phyloP scores from a whole-genome alignment of 2,329 filamentous ascomycete species.

The Stemphylium vesicarium region DNA sequence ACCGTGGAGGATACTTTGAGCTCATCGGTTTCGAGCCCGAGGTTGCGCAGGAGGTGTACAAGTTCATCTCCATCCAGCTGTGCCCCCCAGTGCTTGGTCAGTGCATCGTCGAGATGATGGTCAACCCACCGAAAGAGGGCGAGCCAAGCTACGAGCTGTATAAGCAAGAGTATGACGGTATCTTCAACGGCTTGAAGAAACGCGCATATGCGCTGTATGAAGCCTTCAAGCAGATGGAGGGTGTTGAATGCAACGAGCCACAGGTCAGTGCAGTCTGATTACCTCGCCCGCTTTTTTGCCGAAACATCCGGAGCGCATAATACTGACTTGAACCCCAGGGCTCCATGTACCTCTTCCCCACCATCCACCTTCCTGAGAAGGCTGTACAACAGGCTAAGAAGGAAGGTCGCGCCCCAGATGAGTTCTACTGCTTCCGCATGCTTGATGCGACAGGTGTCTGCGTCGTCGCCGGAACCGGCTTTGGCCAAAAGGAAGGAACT shows the following conservation, averaged over 20 bases:
- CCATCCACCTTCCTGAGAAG: slow-evolving; percentile 78
- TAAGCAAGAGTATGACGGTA: slow-evolving; percentile 80
- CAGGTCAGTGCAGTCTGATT: slow-evolving; percentile 56
- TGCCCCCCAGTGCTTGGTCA: slow-evolving; percentile 95
- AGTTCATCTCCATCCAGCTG: slow-evolving; percentile 96
- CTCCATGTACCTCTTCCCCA: slow-evolving; percentile 98
- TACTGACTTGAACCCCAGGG: slow-evolving; percentile 55
- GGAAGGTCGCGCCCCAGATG: slow-evolving; percentile 78
- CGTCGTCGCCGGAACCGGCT: slow-evolving; percentile 89
- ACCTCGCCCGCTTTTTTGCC: background rate
- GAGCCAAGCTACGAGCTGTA: slow-evolving; percentile 86
- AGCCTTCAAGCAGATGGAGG: slow-evolving; percentile 94
- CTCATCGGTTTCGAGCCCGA: slow-evolving; percentile 84
- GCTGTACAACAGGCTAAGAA: slow-evolving; percentile 76
- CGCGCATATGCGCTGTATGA: slow-evolving; percentile 86
- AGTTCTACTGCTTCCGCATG: slow-evolving; percentile 91
- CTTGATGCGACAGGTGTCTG: slow-evolving; percentile 95
- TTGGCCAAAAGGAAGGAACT: slow-evolving; percentile 90
- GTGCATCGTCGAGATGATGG: slow-evolving; percentile 96
- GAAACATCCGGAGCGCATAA: background rate
- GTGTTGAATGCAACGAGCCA: slow-evolving; percentile 86
- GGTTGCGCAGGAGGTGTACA: slow-evolving; percentile 95
- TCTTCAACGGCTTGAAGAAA: slow-evolving; percentile 77
- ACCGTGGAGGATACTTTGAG: slow-evolving; percentile 98
- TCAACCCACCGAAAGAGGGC: slow-evolving; percentile 86